Base-by-base conservation (phyloP, 1,139 yeast species). In the Suhomyces coccinellae region DNA sequence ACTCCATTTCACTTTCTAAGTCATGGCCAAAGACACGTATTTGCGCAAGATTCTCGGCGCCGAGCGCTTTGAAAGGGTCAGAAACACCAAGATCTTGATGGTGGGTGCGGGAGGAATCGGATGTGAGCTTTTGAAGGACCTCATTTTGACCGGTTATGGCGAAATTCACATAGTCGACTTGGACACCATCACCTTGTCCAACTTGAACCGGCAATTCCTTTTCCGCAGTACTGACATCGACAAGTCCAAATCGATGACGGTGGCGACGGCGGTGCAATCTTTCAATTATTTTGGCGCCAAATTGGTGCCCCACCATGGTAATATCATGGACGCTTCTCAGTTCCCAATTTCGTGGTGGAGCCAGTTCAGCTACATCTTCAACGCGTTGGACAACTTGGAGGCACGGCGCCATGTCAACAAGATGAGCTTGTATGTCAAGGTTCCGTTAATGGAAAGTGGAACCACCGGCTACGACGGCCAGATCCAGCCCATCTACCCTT, bases 91-190 rank as follows among this genome's bases (percentile, higher is more conserved):
- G 50, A 90, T 93, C 16, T 71, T 95, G 38, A 73, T 95, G 71
- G 97, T 95, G 0, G 99, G 99, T 4, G 97, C 99, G 1, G 99
- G 99, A 26, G 99, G 99, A n/a, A 91, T 95, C 52, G 99, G 99
- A 4, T 95, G 98, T 64, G 99, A 95, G 64, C 71, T 95, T 34
- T 72, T 95, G 48, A 95, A 95, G 61, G 88, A 95, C 59, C 72
- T 95, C 43, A 83, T 90, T 7, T 68, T 91, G 52, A 77, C 89
- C 54, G 96, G 96, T 3, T 85, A 87, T 55, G 95, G 95, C 4
- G 95, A 88, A 57, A 85, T 95, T 45, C 97, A 91, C 58, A 78
- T 95, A 24, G 95, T 91, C 16, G 99, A 95, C 64, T 74, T 95
- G 47, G 99, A 95, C 63, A 93, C 98, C 5, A 88, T 95, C 54